phyloP scores from a whole-genome alignment of 148 eudicot genomes.

The Bassia scoparia region DNA sequence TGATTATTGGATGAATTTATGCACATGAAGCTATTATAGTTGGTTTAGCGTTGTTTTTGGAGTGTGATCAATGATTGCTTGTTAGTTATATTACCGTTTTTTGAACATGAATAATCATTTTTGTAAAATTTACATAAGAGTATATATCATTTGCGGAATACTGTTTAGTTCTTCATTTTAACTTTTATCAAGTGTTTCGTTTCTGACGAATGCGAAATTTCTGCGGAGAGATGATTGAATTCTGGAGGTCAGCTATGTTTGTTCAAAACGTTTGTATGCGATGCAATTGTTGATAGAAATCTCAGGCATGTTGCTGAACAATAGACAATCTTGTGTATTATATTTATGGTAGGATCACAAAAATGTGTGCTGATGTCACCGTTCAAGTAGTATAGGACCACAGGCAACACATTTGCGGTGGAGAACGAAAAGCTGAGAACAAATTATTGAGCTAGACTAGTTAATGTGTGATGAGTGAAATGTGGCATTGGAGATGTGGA shows the following conservation, averaged over 20 bases:
- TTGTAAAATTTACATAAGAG: too few species aligned
- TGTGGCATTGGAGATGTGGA: neutral
- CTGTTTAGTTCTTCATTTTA: neutral
- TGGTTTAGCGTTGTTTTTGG: neutral
- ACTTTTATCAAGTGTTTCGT: neutral
- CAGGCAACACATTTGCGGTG: neutral
- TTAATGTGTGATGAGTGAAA: neutral
- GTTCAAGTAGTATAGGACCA: neutral
- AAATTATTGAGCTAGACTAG: neutral
- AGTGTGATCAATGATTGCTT: neutral
- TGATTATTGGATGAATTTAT: neutral
- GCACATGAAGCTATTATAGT: neutral
- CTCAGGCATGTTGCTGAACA: neutral
- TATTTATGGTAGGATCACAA: neutral
- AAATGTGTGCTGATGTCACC: neutral
- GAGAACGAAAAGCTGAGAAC: neutral
- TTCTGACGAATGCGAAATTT: neutral
- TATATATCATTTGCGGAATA: neutral
- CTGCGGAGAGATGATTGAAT: neutral
- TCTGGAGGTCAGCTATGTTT: neutral
- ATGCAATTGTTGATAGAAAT: neutral
- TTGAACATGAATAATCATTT: neutral
- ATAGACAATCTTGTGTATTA: neutral
- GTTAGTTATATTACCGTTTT: too few species aligned
- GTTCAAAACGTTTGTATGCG: neutral